These are phyloP conservation scores for Heimioporus punctisporus DNA, from an alignment of 1,284 basidiomycete species.

Conservation along the genomic window DNA sequence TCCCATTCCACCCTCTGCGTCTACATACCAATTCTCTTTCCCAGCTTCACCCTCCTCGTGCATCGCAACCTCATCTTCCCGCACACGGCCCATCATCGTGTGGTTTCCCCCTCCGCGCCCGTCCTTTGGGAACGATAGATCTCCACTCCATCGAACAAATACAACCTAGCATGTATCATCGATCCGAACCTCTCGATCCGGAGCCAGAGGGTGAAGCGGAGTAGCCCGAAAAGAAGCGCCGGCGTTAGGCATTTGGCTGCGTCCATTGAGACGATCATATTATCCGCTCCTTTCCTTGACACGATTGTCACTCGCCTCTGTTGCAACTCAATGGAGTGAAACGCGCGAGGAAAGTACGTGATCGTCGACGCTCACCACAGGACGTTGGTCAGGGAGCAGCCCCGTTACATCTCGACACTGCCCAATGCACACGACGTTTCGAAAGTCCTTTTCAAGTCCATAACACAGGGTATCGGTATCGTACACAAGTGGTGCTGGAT, in stretches of 20 bases:
- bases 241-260: slow-evolving; percentile 77
- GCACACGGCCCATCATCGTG: slow-evolving; percentile 22
- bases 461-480: no score
- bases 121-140: slow-evolving; percentile 31
- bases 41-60: slow-evolving; percentile 53
- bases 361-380: no score
- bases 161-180: slow-evolving; percentile 29
- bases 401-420: no score
- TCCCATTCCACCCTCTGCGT: slow-evolving; percentile 19
- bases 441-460: no score
- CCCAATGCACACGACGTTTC: no score
- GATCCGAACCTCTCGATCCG: slow-evolving; percentile 43
- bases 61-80: slow-evolving; percentile 22
- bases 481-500: no score
- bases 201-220: slow-evolving; percentile 50
- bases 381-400: no score
- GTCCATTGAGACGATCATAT: no score
- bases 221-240: slow-evolving; percentile 66
- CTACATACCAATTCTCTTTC: slow-evolving; percentile 40
- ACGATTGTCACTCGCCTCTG: no score
- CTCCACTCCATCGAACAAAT: slow-evolving; percentile 24
- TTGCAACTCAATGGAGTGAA: no score
- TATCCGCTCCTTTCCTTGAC: no score
- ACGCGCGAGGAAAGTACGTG: no score
- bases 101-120: slow-evolving; percentile 24